A percentile compares a stretch with the other conserved stretches of the same genome.
These are phyloP conservation scores for Eimeria maxima DNA, from an alignment of 169 alveolate genomes.

Conservation along the genomic window DNA sequence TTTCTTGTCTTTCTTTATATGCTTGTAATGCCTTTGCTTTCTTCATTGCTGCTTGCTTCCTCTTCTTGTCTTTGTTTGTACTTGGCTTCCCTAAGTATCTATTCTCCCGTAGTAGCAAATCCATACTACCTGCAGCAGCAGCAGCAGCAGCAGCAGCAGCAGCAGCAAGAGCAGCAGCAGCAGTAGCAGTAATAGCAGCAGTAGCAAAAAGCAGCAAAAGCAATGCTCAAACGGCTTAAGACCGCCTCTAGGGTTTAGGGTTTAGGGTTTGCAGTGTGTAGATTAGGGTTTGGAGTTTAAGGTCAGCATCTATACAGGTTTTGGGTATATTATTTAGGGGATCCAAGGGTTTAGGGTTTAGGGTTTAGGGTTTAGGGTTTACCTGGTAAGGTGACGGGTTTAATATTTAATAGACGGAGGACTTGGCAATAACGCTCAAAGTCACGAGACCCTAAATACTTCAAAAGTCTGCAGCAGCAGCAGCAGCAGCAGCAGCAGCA, in stretches of 20 bases:
- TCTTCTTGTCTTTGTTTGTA: constrained; percentile 1
- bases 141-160: constrained; percentile 20
- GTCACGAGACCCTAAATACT: not conserved
- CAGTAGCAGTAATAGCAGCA: constrained; percentile 8
- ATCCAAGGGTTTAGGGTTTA: too few relatives aligned
- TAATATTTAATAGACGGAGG: constrained; percentile 5
- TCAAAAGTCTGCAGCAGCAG: constrained; percentile 39
- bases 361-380: constrained; percentile 30
- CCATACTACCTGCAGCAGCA: constrained; percentile 49
- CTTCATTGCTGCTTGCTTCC: not conserved
- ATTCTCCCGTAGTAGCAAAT: not conserved
- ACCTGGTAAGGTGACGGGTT: constrained; percentile 57
- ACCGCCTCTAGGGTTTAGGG: too few relatives aligned
- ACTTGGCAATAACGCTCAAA: not conserved
- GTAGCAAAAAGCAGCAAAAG: constrained; percentile 1
- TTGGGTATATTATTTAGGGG: too few relatives aligned
- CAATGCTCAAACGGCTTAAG: too few relatives aligned
- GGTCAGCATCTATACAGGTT: too few relatives aligned
- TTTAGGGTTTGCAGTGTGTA: too few relatives aligned
- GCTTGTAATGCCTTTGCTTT: constrained; percentile 3
- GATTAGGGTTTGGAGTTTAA: not conserved
- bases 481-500: constrained; percentile 12
- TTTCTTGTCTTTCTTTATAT: not conserved
- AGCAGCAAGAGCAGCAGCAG: not conserved
- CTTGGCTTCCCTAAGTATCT: not conserved